phyloP scores from a whole-genome alignment of 495 filamentous ascomycete species.

The Glonium stellatum region DNA sequence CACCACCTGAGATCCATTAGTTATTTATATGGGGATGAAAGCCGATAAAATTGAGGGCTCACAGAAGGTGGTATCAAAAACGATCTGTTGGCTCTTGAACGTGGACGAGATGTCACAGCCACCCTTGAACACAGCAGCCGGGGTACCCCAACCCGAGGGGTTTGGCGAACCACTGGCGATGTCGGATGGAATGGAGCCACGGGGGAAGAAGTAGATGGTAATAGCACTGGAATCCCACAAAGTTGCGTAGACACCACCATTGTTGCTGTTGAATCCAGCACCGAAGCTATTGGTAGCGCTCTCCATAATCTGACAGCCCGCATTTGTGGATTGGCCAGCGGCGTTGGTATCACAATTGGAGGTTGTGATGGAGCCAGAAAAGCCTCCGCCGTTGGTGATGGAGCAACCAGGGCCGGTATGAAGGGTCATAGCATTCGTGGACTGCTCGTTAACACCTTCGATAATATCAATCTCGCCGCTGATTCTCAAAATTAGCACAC shows the following conservation, averaged over 20 bases:
- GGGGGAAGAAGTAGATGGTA: constrained; percentile 31
- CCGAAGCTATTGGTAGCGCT: constrained; percentile 25
- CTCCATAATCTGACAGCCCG: constrained; percentile 28
- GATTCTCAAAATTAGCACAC: constrained; percentile 1
- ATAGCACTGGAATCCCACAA: constrained; percentile 30
- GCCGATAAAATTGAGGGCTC: neutral
- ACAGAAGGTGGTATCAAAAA: constrained; percentile 33
- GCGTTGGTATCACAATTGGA: constrained; percentile 33
- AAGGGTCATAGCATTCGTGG: constrained; percentile 33
- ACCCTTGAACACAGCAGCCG: constrained; percentile 25
- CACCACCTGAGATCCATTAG: constrained; percentile 11
- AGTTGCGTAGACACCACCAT: constrained; percentile 30
- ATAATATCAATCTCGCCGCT: constrained; percentile 39
- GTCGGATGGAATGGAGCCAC: constrained; percentile 20
- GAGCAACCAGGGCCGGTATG: constrained; percentile 32
- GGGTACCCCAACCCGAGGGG: constrained; percentile 26
- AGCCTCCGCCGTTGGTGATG: constrained; percentile 18
- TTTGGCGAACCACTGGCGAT: constrained; percentile 21
- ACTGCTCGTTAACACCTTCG: constrained; percentile 32
- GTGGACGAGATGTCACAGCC: constrained; percentile 26
- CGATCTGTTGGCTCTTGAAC: constrained; percentile 29
- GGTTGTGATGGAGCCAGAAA: constrained; percentile 23
- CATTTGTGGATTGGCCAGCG: constrained; percentile 22
- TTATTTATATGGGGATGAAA: neutral
- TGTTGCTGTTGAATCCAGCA: constrained; percentile 29